phyloP scores from a whole-genome alignment of 768 basidiomycete genomes.

The Trametes villosa region DNA sequence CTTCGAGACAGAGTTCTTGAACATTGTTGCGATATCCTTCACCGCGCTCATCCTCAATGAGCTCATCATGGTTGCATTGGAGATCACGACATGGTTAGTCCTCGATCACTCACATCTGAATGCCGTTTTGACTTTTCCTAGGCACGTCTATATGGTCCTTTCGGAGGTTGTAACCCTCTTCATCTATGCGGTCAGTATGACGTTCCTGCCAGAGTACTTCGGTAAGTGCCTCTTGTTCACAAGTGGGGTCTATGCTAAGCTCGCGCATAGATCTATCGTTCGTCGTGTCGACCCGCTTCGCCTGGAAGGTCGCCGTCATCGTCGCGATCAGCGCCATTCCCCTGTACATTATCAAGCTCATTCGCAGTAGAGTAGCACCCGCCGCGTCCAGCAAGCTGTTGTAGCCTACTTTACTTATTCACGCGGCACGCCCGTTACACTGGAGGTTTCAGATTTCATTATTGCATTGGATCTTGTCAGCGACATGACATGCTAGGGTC shows the following conservation, averaged over 20 bases:
- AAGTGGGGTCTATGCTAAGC: neutral
- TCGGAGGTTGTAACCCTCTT: constrained; percentile 88
- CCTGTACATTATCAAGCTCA: constrained; percentile 86
- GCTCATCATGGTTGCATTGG: constrained; percentile 97
- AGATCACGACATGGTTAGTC: constrained; percentile 91
- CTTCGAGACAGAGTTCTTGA: constrained; percentile 96
- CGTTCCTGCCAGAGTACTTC: constrained; percentile 95
- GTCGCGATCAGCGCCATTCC: constrained; percentile 94
- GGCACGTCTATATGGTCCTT: constrained; percentile 95
- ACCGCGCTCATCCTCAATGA: constrained; percentile 96
- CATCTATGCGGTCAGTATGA: constrained; percentile 89
- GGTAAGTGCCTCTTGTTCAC: constrained; percentile 55
- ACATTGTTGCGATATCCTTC: constrained; percentile 98
- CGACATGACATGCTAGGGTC: constrained; percentile 30
- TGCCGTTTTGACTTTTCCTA: constrained; percentile 33
- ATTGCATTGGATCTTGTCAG: constrained; percentile 34
- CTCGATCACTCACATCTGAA: neutral
- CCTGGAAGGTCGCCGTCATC: constrained; percentile 94
- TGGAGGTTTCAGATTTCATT: constrained; percentile 21
- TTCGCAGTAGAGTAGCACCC: constrained; percentile 85
- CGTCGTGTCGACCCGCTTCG: constrained; percentile 84
- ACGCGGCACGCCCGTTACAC: constrained; percentile 3
- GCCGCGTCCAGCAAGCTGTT: constrained; percentile 92
- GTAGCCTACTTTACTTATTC: constrained; percentile 48
- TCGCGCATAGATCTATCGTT: constrained; percentile 78